Evolutionary conservation across 2,329 filamentous ascomycete species (phyloP).

Genomic region (Raffaelea ambrosiae): DNA sequence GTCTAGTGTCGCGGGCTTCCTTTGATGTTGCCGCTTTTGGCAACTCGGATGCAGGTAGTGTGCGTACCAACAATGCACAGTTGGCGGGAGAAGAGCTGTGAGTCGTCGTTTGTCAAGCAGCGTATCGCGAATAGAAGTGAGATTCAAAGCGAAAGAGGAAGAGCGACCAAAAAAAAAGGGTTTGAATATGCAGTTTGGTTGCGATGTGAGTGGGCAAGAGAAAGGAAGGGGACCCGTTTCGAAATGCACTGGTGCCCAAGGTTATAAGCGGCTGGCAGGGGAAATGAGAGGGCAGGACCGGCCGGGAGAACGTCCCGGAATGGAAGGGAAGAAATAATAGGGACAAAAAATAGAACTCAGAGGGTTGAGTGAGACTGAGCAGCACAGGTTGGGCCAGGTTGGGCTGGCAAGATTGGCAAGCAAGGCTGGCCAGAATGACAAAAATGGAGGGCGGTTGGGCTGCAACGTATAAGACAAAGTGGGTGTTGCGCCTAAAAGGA

Average conservation of each 20-base stretch:
- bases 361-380: too few species aligned
- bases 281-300: neutral
- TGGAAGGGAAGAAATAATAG: neutral
- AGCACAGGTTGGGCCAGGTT: neutral
- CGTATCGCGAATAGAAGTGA: too few species aligned
- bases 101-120: too few species aligned
- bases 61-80: neutral
- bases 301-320: neutral
- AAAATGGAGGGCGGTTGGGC: neutral
- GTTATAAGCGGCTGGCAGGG: neutral
- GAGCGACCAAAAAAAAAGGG: neutral
- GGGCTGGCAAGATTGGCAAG: neutral
- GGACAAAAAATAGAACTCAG: neutral
- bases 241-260: neutral
- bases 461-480: neutral
- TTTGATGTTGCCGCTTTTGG: neutral
- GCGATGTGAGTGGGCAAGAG: neutral
- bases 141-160: neutral
- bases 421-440: neutral
- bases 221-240: neutral
- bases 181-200: neutral
- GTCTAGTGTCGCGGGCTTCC: too few species aligned
- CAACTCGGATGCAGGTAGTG: neutral
- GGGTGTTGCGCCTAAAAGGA: neutral
- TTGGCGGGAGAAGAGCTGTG: neutral